Evolutionary conservation across 164 flowering plant genomes (phyloP), one percentile per base, ranked within the genome.

Genomic region (Chloranthus sessilifolius): DNA sequence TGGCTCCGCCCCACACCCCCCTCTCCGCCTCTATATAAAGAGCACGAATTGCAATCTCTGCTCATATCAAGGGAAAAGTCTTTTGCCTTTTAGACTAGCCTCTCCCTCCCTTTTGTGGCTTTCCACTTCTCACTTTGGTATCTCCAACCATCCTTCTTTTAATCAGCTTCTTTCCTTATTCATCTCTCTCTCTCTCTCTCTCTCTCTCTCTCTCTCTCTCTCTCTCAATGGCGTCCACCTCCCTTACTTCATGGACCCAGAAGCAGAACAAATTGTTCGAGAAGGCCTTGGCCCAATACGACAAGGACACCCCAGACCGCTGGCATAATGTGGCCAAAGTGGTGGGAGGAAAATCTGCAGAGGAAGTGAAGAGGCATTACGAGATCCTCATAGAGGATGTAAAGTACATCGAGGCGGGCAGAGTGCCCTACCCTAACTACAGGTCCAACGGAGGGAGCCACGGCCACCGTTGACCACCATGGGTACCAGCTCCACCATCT

Each of bases 221-320:
- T 0, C 3, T 22, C n/a, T 26, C 35, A 2, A 11, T 12, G 2
- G 12, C 17, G 14, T 15, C 20, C 2, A 19, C 5, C 31, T 26
- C 21, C 41, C 27, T 9, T 14, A 14, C 26, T 55, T 43, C 55
- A 1, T 85, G 95, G 95, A 83, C 95, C 5, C 29, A 68, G 1
- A 68, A 67, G 60, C 82, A 83, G 50, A 75, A 83, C 77, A 81
- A 79, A 53, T 47, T 66, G 69, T 83, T 86, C 19, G 95, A 86
- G 67, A 62, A 70, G 54, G 95, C 90, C 0, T 28, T 86, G 58
- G 85, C 83, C 2, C 38, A 58, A 2, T 79, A 75, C 53, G 75
- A 76, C 70, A 55, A 68, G 66, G 81, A 81, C 55, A 74, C 81
- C 19, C 84, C 88, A 0, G 83, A 83, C 47, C 67, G 83, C 43